Percentiles rank a stretch among this genome's conserved stretches.
phyloP scores from a whole-genome alignment of 139 green algal genomes.

The Gonium pectorale region DNA sequence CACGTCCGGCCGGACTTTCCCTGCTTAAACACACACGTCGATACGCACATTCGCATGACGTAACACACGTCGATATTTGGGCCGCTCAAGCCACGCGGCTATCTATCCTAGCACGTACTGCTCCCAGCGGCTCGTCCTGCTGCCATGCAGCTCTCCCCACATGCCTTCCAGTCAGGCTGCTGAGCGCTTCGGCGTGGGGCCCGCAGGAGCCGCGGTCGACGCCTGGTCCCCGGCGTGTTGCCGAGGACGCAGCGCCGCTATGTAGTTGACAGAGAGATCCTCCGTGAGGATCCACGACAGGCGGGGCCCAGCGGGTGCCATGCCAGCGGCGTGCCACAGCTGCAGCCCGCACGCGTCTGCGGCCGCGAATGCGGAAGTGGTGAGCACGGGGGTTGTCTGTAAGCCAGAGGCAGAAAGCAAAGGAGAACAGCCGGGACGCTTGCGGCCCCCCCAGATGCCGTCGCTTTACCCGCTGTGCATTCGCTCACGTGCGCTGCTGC shows the following conservation, averaged over 20 bases:
- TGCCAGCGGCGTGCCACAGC: slow-evolving; percentile 37
- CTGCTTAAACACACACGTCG: too few relatives aligned
- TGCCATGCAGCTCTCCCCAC: too few relatives aligned
- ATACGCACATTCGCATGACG: too few relatives aligned
- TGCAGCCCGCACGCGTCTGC: slow-evolving; percentile 31
- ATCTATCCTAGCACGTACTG: too few relatives aligned
- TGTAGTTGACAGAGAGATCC: slow-evolving; percentile 87
- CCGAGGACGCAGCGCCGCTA: slow-evolving; percentile 63
- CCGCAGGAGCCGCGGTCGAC: too few relatives aligned
- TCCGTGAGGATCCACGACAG: slow-evolving; percentile 49
- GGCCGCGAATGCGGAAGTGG: not conserved
- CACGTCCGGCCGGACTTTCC: too few relatives aligned
- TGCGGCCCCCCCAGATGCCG: not conserved
- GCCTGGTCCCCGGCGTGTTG: too few relatives aligned
- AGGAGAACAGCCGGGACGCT: not conserved
- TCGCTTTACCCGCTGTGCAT: not conserved
- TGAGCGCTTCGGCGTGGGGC: too few relatives aligned
- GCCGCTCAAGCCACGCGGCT: too few relatives aligned
- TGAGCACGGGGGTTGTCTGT: not conserved
- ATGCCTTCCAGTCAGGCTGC: too few relatives aligned
- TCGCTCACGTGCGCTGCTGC: not conserved
- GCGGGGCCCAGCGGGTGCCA: not conserved
- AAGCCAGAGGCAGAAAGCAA: not conserved
- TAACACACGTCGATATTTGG: too few relatives aligned
- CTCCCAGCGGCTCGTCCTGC: too few relatives aligned